Evolutionary conservation across 345 rosid genomes (phyloP).

Genomic region (Mallotus nudiflorus): DNA sequence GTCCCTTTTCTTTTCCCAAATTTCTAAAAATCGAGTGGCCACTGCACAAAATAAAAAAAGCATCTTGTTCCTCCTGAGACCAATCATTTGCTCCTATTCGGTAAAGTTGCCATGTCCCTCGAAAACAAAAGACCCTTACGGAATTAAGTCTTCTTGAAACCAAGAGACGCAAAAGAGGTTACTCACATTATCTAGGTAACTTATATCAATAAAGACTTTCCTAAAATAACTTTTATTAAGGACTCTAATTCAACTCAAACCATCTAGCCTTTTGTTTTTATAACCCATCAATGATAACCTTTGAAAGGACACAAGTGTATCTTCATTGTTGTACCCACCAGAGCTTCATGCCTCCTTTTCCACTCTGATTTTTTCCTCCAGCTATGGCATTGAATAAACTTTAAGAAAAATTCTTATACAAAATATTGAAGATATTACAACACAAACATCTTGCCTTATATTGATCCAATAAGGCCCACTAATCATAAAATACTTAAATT

Average conservation of each 20-base stretch:
- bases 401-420: not conserved
- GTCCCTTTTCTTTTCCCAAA: no score
- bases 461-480: not conserved
- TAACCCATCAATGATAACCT: constrained; percentile 88
- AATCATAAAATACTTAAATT: constrained; percentile 46
- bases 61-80: no score
- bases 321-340: constrained; percentile 78
- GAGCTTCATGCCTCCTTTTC: constrained; percentile 77
- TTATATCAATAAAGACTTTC: constrained; percentile 44
- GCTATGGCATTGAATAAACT: constrained; percentile 43
- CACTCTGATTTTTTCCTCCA: constrained; percentile 85
- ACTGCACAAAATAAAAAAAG: no score
- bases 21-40: no score
- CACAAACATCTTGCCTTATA: not conserved
- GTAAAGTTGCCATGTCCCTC: no score
- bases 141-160: no score
- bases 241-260: constrained; percentile 93
- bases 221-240: constrained; percentile 87
- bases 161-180: no score
- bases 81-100: no score
- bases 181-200: no score
- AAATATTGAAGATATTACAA: not conserved
- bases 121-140: no score
- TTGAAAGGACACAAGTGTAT: constrained; percentile 77
- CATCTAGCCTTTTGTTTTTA: constrained; percentile 68